Evolutionary conservation across 1,139 yeast species (phyloP).

Genomic region (Yamadazyma diddensiae): DNA sequence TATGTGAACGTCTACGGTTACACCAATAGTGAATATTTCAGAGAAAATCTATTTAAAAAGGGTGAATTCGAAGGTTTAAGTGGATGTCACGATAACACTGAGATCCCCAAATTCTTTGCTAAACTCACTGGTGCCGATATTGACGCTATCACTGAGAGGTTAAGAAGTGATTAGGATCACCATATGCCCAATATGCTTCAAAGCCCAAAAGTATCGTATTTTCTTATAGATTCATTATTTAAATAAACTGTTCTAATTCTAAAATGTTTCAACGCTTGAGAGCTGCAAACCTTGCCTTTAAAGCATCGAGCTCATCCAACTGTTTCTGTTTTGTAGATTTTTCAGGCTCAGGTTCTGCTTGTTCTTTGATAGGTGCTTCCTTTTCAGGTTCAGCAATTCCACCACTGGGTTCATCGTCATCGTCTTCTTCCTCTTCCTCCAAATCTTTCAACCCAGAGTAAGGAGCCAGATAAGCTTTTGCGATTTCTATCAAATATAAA

Average conservation of each 20-base stretch:
- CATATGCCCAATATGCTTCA: too few species aligned
- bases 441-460: constrained; percentile 55
- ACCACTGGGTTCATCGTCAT: constrained; percentile 20
- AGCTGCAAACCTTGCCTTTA: constrained; percentile 48
- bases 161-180: too few species aligned
- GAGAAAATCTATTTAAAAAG: constrained; percentile 27
- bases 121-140: constrained; percentile 53
- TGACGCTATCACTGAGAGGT: constrained; percentile 38
- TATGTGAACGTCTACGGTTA: constrained; percentile 83
- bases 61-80: constrained; percentile 45
- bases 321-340: constrained; percentile 9
- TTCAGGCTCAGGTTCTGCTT: constrained; percentile 14
- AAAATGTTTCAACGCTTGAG: constrained; percentile 37
- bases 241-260: too few species aligned
- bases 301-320: constrained; percentile 36
- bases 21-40: constrained; percentile 50
- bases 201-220: too few species aligned
- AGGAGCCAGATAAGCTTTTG: constrained; percentile 74
- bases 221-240: too few species aligned
- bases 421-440: constrained; percentile 17
- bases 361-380: constrained; percentile 13
- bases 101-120: constrained; percentile 71
- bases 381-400: constrained; percentile 21
- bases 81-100: constrained; percentile 84
- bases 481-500: constrained; percentile 75